Evolutionary conservation across 2,329 filamentous ascomycete species (phyloP).

Genomic region (Penicillium sclerotiorum): DNA sequence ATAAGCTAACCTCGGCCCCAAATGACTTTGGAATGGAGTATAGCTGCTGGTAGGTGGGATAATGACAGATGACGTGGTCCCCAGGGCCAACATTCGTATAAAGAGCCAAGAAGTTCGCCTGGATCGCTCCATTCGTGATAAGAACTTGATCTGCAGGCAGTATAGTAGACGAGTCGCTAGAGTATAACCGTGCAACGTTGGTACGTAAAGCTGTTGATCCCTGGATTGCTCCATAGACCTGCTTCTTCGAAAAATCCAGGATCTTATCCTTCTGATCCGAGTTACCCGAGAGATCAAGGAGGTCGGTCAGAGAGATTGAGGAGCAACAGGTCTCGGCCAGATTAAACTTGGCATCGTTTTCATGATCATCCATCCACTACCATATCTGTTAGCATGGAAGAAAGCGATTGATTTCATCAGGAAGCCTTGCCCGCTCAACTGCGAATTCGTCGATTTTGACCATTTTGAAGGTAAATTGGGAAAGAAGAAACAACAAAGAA

Average conservation of each 20-base stretch:
- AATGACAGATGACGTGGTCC: slow-evolving; percentile 84
- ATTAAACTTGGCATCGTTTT: slow-evolving; percentile 57
- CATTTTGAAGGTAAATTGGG: too few species aligned
- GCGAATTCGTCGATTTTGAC: slow-evolving; percentile 46
- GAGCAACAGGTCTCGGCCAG: slow-evolving; percentile 61
- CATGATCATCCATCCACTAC: slow-evolving; percentile 62
- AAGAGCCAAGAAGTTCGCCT: slow-evolving; percentile 77
- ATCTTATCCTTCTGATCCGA: slow-evolving; percentile 50
- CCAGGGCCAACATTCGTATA: slow-evolving; percentile 71
- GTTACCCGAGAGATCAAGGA: slow-evolving; percentile 58
- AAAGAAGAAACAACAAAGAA: too few species aligned
- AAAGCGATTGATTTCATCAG: slow-evolving; percentile 30
- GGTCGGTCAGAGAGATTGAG: slow-evolving; percentile 57
- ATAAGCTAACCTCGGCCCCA: slow-evolving; percentile 75
- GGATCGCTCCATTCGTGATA: slow-evolving; percentile 78
- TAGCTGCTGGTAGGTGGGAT: slow-evolving; percentile 84
- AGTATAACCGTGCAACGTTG: slow-evolving; percentile 69
- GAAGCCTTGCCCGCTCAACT: slow-evolving; percentile 67
- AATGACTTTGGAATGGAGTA: slow-evolving; percentile 74
- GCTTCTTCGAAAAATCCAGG: slow-evolving; percentile 55
- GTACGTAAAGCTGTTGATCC: slow-evolving; percentile 66
- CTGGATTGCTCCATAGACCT: slow-evolving; percentile 74
- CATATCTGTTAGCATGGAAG: slow-evolving; percentile 7
- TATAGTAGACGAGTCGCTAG: slow-evolving; percentile 52
- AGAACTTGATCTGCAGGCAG: slow-evolving; percentile 68